Base-by-base conservation (phyloP, 2,329 filamentous ascomycete species). In the Plectosphaerella cucumerina region DNA sequence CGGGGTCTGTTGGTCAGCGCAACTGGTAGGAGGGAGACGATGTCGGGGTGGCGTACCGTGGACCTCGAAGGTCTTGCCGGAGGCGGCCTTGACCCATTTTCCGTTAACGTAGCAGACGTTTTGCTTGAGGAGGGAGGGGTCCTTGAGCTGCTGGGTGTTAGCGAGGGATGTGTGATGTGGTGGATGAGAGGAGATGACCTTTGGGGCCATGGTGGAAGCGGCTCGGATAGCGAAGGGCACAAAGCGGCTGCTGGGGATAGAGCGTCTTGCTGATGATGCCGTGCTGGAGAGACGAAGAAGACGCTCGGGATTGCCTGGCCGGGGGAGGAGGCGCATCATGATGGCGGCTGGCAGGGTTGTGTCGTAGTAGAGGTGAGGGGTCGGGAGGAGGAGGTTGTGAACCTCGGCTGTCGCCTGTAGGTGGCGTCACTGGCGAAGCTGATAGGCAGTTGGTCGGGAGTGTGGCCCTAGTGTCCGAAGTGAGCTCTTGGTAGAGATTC, bases 21-120 rank as follows among this genome's bases (percentile, higher is more conserved):
- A 5, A 11, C 26, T 31, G 18, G 26, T 14, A 14, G 15, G 21
- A 6, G 11, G 41, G 6, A 45, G n/a, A 39, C 10, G 45, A 14
- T n/a, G n/a, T n/a, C n/a, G 33, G 35, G 47, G 4, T 9, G 31
- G 53, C 64, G 57, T 70, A 86, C 85, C 87, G 57, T 82, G 78
- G 53, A 97, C 89, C 66, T 94, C 86, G 69, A 97, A 99, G 44
- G 90, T 96, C 80, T 95, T 85, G 65, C 90, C 90, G 1, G 90
- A 96, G 63, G 84, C 82, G 60, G 93, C 89, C 60, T 81, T 79
- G 55, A 95, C 82, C 89, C 92, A 99, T 80, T 96, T 81, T 63
- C 94, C 94, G 67, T 99, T 93, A 64, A 97, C 85, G 65, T 93
- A 97, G 62, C 84, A 82, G 53, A 83, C 81, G 65, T 92, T 82